phyloP scores from a whole-genome alignment of 2,329 filamentous ascomycete species.

The Aureobasidium sp. region DNA sequence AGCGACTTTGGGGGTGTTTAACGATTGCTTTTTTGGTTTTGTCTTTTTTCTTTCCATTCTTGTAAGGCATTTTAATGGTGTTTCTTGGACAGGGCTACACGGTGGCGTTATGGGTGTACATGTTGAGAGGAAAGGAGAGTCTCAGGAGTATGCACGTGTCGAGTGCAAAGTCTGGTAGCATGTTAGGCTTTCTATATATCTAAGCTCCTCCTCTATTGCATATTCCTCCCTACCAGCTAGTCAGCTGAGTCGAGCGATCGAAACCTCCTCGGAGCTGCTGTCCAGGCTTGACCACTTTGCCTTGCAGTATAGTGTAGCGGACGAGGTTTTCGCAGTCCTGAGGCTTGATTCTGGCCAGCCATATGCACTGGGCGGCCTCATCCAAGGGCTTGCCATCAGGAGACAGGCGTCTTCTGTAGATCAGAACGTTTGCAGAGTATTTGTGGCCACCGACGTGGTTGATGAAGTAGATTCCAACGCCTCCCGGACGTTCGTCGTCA shows the following conservation, averaged over 20 bases:
- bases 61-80: slow-evolving; percentile 5
- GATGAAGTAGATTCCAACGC: slow-evolving; percentile 94
- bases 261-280: slow-evolving; percentile 84
- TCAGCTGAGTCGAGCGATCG: slow-evolving; percentile 68
- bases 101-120: neutral
- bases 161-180: neutral
- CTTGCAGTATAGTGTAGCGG: slow-evolving; percentile 80
- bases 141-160: neutral
- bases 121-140: neutral
- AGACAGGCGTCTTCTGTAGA: slow-evolving; percentile 61
- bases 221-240: slow-evolving; percentile 65
- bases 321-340: slow-evolving; percentile 93
- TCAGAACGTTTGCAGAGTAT: slow-evolving; percentile 88
- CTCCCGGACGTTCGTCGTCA: slow-evolving; percentile 81
- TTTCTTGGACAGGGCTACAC: neutral
- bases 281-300: slow-evolving; percentile 87
- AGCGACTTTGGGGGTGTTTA: neutral
- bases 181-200: slow-evolving; percentile 5
- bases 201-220: neutral
- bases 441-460: slow-evolving; percentile 95
- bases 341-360: slow-evolving; percentile 76
- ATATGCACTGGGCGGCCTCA: slow-evolving; percentile 77
- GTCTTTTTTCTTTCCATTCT: neutral
- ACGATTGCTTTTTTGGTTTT: neutral
- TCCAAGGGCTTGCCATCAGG: slow-evolving; percentile 18